These are phyloP conservation scores for Suillus alpinus DNA, from an alignment of 768 basidiomycete genomes.

Conservation along the genomic window DNA sequence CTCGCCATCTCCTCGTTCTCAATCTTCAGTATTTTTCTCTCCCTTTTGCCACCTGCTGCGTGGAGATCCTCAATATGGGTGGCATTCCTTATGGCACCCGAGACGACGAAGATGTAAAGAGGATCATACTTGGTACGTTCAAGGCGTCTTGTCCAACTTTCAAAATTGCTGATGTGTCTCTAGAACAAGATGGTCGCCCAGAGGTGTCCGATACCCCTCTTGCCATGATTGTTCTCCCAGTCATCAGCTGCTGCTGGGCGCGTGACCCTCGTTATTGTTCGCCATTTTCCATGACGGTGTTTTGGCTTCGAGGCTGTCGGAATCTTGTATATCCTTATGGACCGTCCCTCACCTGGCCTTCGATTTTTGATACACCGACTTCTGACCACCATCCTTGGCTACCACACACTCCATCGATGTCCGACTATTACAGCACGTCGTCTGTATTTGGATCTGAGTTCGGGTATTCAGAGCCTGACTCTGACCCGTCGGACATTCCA, in stretches of 20 bases:
- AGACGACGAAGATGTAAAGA: slow-evolving; percentile 50
- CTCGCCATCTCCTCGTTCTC: neutral
- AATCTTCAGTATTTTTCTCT: neutral
- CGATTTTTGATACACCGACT: neutral
- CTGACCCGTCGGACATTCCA: neutral
- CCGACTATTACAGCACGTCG: neutral
- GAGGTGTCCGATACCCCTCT: slow-evolving; percentile 39
- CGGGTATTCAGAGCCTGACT: neutral
- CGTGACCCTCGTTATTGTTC: slow-evolving; percentile 50
- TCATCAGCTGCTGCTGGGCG: slow-evolving; percentile 59
- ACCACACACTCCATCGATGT: slow-evolving; percentile 3
- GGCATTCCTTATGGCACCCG: slow-evolving; percentile 54
- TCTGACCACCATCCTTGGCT: slow-evolving; percentile 13
- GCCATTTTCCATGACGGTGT: slow-evolving; percentile 35
- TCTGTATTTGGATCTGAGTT: neutral
- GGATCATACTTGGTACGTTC: slow-evolving; percentile 47
- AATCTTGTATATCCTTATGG: neutral
- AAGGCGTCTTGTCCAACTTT: slow-evolving; percentile 12
- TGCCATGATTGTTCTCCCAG: slow-evolving; percentile 33
- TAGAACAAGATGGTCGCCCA: slow-evolving; percentile 54
- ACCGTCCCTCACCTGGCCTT: neutral
- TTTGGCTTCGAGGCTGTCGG: neutral
- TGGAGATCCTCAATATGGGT: slow-evolving; percentile 63
- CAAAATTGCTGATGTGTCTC: slow-evolving; percentile 15
- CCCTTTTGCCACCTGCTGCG: slow-evolving; percentile 53